A percentile compares a stretch with the other conserved stretches of the same genome.
Evolutionary conservation across 768 basidiomycete genomes (phyloP).

Genomic region (Tylopilus cervinicoccineus): DNA sequence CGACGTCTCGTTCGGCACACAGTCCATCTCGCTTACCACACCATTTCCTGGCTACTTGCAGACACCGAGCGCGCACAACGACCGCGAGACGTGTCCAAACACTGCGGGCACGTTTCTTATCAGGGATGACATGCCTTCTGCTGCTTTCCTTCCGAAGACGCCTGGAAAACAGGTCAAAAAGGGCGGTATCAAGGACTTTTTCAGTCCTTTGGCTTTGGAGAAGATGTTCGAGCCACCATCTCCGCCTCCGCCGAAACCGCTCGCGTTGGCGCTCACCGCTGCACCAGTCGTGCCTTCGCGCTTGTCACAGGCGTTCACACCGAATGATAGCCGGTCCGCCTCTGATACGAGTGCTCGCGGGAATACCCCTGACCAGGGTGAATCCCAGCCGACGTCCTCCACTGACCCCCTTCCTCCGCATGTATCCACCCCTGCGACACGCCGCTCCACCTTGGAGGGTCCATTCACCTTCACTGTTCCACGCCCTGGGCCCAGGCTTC

Average conservation of each 20-base stretch:
- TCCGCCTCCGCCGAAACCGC: conserved; percentile 45
- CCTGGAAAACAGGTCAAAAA: conserved; percentile 56
- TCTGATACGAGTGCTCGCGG: conserved; percentile 14
- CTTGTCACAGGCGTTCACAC: conserved; percentile 35
- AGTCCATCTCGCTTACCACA: conserved; percentile 57
- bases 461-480: conserved; percentile 78
- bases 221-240: conserved; percentile 94
- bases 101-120: conserved; percentile 71
- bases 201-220: conserved; percentile 83
- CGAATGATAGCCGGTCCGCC: conserved; percentile 27
- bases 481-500: conserved; percentile 34
- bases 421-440: conserved; percentile 33
- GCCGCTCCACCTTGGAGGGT: conserved; percentile 47
- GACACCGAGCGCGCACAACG: conserved; percentile 37
- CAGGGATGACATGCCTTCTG: conserved; percentile 58
- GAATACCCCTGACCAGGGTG: conserved; percentile 9
- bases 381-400: conserved; percentile 7
- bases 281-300: conserved; percentile 34
- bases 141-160: conserved; percentile 59
- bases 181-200: conserved; percentile 71
- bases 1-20: conserved; percentile 39
- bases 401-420: conserved; percentile 5
- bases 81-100: conserved; percentile 27
- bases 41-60: conserved; percentile 49
- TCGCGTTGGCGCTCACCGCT: conserved; percentile 21